Evolutionary conservation across 768 basidiomycete species (phyloP), one percentile per base, ranked within the genome.

Genomic region (Tephrocybe rancida): DNA sequence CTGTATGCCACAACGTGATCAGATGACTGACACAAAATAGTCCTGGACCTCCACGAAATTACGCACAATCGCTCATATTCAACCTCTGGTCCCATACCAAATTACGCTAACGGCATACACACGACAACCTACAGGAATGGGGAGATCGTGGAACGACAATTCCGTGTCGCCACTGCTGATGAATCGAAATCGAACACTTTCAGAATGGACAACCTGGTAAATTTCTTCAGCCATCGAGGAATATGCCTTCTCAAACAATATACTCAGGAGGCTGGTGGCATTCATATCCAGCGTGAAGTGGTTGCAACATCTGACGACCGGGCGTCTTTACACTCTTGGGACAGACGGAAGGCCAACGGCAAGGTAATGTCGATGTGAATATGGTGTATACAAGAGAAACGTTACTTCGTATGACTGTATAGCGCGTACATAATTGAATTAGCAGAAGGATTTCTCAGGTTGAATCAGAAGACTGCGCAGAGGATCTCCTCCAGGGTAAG

Each of bases 231-330:
- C 21, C 9, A 14, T 25, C 24, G 3, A 30, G 9, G 24, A 22
- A n/a, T 41, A 19, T 19, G 2, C 18, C 3, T 44, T 24, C 38
- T 50, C 14, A 57, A 21, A 22, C n/a, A 16, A n/a, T 11, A 43
- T 16, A 13, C 16, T 16, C 27, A 53, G 59, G 56, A 61, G 13
- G 44, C 35, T 24, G 50, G 50, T 8, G 59, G 55, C 13, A 48
- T 61, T 19, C 56, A 53, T 46, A 30, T 61, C 11, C 59, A 61
- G 26, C 56, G 56, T 11, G 59, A 61, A 19, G 56, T 61, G 11
- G 56, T 60, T 1, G 50, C 56, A 7, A 57, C 51, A 45, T 44
- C 51, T 27, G 59, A 61, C 34, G 59, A 61, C 22, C 56, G 55
- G 26, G 41, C 32, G 18, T 61, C 56, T n/a, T 25, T 50, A 21